Base-by-base conservation (phyloP, 2,329 filamentous ascomycete genomes). In the Penicillium sp. region DNA sequence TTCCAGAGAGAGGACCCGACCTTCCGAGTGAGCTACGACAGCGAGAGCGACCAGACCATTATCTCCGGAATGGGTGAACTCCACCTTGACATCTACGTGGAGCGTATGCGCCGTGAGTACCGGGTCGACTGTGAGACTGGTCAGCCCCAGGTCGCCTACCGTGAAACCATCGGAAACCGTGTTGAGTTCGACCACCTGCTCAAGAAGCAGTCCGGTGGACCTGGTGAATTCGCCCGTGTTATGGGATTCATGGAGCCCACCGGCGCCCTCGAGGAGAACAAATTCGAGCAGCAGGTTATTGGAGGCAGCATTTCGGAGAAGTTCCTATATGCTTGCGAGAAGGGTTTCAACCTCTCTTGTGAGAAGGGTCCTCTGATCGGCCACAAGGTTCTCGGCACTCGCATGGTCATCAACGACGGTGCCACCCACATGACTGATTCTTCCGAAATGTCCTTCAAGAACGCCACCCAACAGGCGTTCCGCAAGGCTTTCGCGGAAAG, bases 1-100 rank as follows among this genome's bases (percentile, higher is more conserved):
- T 99, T 99, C 84, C 93, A 97, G 77, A 89, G 94, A 61, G 94
- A 99, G 77, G 94, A 99, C 69, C 94, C 94, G 4, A 99, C 94
- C 12, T 99, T 99, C 85, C 87, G 94, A 51, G 90, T 99, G 36
- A 88, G 91, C 67, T 91, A 96, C 67, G 94, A 99, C 70, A 77
- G 85, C 16, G 94, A 99, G 78, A 93, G 88, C 61, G 89, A 96
- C 71, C 91, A 99, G 80, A 97, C 93, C 45, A 96, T 99, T 70
- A 97, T 99, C 70, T 95, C 90, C 40, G 94, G 94, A 57, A 99
- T 99, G 94, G 94, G 94, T 65, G 94, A 99, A 75, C 77, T 99
- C 64, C 94, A 99, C 75, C 82, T 99, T 28, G 92, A 96, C 69
- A 96, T 99, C 69, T 99, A 99, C 75, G 87, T 99, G 48, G 94